Evolutionary conservation across 768 basidiomycete species (phyloP).

Genomic region (Crucibulum laeve): DNA sequence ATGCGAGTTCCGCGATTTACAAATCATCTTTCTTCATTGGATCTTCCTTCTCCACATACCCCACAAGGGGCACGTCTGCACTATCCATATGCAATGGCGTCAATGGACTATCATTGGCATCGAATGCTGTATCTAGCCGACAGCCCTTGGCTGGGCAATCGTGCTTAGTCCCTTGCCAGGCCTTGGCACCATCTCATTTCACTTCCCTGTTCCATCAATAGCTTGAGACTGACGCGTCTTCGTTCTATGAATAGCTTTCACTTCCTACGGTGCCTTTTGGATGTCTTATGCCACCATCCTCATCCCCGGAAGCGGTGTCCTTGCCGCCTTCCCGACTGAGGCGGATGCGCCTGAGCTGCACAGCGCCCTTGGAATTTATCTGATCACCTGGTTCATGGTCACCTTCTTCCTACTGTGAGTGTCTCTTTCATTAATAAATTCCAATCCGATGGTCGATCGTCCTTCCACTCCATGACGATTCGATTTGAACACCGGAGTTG

Average conservation of each 20-base stretch:
- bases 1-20: too few species aligned
- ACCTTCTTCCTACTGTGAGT: slow-evolving; percentile 66
- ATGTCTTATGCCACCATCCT: slow-evolving; percentile 74
- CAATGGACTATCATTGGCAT: too few species aligned
- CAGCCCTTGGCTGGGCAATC: too few species aligned
- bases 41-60: too few species aligned
- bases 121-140: too few species aligned
- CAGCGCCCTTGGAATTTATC: slow-evolving; percentile 67
- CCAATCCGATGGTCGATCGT: not conserved
- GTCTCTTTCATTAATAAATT: not conserved
- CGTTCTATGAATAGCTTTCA: slow-evolving; percentile 51
- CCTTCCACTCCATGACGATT: not conserved
- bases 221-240: slow-evolving; percentile 3
- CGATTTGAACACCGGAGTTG: too few species aligned
- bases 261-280: slow-evolving; percentile 87
- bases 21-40: too few species aligned
- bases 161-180: too few species aligned
- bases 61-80: too few species aligned
- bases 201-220: not conserved
- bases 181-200: too few species aligned
- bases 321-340: slow-evolving; percentile 39
- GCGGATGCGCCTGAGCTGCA: slow-evolving; percentile 34
- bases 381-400: slow-evolving; percentile 70
- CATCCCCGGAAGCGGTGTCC: slow-evolving; percentile 65
- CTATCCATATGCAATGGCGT: too few species aligned